These are phyloP conservation scores for Magnusiomyces fungicola DNA, from an alignment of 1,139 yeast species.

Conservation along the genomic window DNA sequence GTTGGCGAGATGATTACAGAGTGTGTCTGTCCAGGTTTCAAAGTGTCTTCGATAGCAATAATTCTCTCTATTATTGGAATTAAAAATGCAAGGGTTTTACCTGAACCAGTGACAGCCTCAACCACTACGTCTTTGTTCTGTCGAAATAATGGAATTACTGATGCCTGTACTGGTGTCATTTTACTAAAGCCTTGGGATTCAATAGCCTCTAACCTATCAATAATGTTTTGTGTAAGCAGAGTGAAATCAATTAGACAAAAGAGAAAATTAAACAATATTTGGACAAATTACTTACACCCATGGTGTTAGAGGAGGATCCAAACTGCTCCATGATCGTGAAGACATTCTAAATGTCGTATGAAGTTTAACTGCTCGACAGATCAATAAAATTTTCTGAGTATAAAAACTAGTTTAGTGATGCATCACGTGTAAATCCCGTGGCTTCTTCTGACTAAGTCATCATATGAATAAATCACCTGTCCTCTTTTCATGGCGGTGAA, in stretches of 20 bases:
- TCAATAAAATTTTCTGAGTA: too few species aligned
- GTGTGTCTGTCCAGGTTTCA: conserved; percentile 50
- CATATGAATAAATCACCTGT: too few species aligned
- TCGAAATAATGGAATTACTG: conserved; percentile 79
- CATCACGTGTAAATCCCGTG: too few species aligned
- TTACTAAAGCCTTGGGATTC: conserved; percentile 62
- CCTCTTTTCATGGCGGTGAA: too few species aligned
- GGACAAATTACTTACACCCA: conserved; percentile 26
- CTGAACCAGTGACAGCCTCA: conserved; percentile 94
- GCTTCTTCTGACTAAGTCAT: too few species aligned
- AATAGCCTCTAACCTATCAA: conserved; percentile 48
- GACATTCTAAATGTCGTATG: conserved; percentile 9
- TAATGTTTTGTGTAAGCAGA: not conserved
- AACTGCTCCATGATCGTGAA: conserved; percentile 27
- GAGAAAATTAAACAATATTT: not conserved
- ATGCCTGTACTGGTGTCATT: conserved; percentile 98
- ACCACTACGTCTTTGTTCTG: conserved; percentile 95
- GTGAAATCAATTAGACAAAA: not conserved
- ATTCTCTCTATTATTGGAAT: conserved; percentile 73
- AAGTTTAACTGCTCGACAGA: too few species aligned
- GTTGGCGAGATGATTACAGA: conserved; percentile 82
- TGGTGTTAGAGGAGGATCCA: conserved; percentile 24
- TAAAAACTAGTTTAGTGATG: too few species aligned
- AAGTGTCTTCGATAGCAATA: conserved; percentile 28
- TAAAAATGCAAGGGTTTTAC: conserved; percentile 83